Percentiles rank a stretch among this genome's conserved stretches.
phyloP scores from a whole-genome alignment of 306 rosid species.

The Abrus pulchellus region DNA sequence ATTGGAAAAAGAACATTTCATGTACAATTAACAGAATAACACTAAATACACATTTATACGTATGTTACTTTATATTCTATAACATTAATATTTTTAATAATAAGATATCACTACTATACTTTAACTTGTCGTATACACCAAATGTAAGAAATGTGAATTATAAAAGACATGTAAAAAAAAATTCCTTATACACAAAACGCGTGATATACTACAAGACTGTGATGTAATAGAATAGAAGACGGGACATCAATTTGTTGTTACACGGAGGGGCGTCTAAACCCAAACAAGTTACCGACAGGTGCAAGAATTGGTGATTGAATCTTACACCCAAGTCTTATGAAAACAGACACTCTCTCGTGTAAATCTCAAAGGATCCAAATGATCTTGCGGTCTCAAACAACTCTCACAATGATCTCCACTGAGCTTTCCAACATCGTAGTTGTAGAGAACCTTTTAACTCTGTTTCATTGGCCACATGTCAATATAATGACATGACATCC shows the following conservation, averaged over 20 bases:
- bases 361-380: not conserved
- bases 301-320: constrained; percentile 14
- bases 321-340: not conserved
- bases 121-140: too few relatives aligned
- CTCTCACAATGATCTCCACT: not conserved
- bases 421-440: constrained; percentile 24
- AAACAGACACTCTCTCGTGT: constrained; percentile 27
- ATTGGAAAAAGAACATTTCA: too few relatives aligned
- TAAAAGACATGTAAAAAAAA: too few relatives aligned
- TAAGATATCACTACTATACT: too few relatives aligned
- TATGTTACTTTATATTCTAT: too few relatives aligned
- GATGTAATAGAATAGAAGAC: not conserved
- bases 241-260: not conserved
- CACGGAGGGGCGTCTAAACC: constrained; percentile 8
- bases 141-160: too few relatives aligned
- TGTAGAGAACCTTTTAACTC: not conserved
- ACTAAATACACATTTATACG: too few relatives aligned
- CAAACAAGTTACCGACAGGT: constrained; percentile 21
- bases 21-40: too few relatives aligned
- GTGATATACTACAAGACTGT: not conserved
- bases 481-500: not conserved
- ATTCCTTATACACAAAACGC: too few relatives aligned
- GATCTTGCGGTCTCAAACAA: constrained; percentile 22
- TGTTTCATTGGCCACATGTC: constrained; percentile 34
- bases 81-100: too few relatives aligned